These are phyloP conservation scores for Pseudonitzschia multiseries DNA, from an alignment of 108 stramenopile genomes.

Conservation along the genomic window DNA sequence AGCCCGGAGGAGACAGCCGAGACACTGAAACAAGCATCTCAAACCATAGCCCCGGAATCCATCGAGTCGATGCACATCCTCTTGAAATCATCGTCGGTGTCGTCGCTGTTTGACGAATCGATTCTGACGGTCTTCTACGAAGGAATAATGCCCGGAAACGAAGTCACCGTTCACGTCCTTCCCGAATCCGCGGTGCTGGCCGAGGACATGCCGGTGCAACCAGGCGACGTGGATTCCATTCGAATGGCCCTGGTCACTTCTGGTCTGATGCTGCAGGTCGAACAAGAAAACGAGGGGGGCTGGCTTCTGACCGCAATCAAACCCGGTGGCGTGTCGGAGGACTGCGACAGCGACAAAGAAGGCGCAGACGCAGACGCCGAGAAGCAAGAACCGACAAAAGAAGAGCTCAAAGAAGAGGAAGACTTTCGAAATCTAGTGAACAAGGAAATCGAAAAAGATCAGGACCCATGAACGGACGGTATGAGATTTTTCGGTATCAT, in stretches of 20 bases:
- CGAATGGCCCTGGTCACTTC: slow-evolving; percentile 8
- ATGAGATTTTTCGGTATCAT: too few species aligned
- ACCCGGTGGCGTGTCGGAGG: neutral
- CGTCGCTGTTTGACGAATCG: slow-evolving; percentile 1
- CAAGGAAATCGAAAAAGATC: neutral
- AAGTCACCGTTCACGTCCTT: neutral
- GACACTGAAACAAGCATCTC: neutral
- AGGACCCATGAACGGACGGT: too few species aligned
- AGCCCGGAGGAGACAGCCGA: neutral
- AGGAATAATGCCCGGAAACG: neutral
- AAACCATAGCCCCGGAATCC: neutral
- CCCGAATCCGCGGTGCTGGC: neutral
- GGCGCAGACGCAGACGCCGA: neutral
- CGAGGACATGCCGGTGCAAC: slow-evolving; percentile 2
- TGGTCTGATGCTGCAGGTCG: neutral
- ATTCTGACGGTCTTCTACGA: neutral
- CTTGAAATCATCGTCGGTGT: slow-evolving; percentile 4
- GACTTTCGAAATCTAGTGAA: neutral
- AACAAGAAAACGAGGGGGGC: slow-evolving; percentile 6
- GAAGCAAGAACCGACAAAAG: neutral
- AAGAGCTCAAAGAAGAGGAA: neutral
- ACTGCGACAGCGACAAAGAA: neutral
- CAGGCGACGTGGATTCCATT: slow-evolving; percentile 11
- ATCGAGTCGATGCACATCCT: neutral
- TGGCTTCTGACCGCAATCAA: slow-evolving; percentile 13